Base-by-base conservation (phyloP, 352 stramenopile genomes). In the Halophytophthora batemanensis region DNA sequence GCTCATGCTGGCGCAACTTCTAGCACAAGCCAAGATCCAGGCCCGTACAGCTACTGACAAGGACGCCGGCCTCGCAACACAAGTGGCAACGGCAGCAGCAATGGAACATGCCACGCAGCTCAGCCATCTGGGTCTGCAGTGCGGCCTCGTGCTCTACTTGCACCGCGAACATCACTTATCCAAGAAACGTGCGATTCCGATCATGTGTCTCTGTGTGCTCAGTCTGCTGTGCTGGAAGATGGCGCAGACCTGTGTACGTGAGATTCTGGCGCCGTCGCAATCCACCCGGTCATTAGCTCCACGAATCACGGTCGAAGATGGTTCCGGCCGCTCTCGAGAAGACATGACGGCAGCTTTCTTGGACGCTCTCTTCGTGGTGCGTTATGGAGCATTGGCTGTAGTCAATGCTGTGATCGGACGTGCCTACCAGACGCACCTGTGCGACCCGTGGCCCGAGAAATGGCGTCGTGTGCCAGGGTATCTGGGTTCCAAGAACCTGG, bases 401-500 rank as follows among this genome's bases (percentile, higher is more conserved):
- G 45, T 73, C 36, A 85, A 74, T 42, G 42, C 48, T 3, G 50
- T 74, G 15, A 31, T 87, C 17, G 74, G 61, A 8, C 64, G 67
- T 6, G 71, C 64, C 14, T 87, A 86, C 22, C 78, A 87, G 39
- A 25, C 59, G 6, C 71, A 81, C 36, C 77, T 87, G 40, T 71
- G 66, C 43, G 69, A 63, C 1, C 59, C 64, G 12, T 82, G 59
- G 64, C 74, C 77, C 0, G 43, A 49, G 21, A 59, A 59, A 22
- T 87, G 78, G 78, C 69, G 65, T 3, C 66, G 67, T 3, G 39
- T 89, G 15, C 78, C 78, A 17, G 53, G 44, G 19, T 89, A 83
- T 34, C 35, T 89, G 15, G 76, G 78, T 35, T 87, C 75, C 37
- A 86, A 86, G 56, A 61, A 83, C 33, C 71, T 87, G 37, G 62